Base-by-base conservation (phyloP, 2,329 filamentous ascomycete genomes). In the Annulohypoxylon truncatum region DNA sequence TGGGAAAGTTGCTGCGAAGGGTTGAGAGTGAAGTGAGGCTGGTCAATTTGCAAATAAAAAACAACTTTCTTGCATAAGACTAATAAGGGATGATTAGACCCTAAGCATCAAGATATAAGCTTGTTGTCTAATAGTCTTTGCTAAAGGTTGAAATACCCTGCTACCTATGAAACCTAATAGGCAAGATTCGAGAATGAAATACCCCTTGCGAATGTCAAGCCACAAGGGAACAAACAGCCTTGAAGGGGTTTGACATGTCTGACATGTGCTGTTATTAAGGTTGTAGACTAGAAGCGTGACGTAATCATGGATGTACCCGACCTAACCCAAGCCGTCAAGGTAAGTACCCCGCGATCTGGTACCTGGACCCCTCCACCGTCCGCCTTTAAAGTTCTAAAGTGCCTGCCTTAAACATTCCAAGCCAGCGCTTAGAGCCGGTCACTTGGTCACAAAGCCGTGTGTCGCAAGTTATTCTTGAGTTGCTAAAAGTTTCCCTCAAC, bases 1-100 rank as follows among this genome's bases (percentile, higher is more conserved):
- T 18, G 74, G 71, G 57, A 74, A 76, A 61, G 73, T 74, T 26
- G 69, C 74, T 10, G 71, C 72, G n/a, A 72, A 76, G 26, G 69
- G 57, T 13, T 75, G 54, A 66, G 18, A 28, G 5, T 15, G 4
- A 18, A 26, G 33, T 28, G 54, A 51, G 20, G 24, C 40, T 29
- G 35, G 54, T 12, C 31, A 52, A 28, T 31, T 35, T 10, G 3
- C 5, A 33, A 46, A 9, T 20, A 24, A 20, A 10, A 54, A n/a
- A n/a, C 38, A 24, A n/a, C 3, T 31, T 48, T 24, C 29, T 29
- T 15, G 15, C 4, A 61, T 8, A 20, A 15, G 38, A 42, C 22
- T 18, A 26, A 42, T 46, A 26, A 4, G 31, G 48, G 24, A 61
- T 38, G 15, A 38, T 38, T n/a, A 15, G 15, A 38, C 35, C 7